These are phyloP conservation scores for Aspergillus aculeatus DNA, from an alignment of 2,329 filamentous ascomycete species.

Conservation along the genomic window DNA sequence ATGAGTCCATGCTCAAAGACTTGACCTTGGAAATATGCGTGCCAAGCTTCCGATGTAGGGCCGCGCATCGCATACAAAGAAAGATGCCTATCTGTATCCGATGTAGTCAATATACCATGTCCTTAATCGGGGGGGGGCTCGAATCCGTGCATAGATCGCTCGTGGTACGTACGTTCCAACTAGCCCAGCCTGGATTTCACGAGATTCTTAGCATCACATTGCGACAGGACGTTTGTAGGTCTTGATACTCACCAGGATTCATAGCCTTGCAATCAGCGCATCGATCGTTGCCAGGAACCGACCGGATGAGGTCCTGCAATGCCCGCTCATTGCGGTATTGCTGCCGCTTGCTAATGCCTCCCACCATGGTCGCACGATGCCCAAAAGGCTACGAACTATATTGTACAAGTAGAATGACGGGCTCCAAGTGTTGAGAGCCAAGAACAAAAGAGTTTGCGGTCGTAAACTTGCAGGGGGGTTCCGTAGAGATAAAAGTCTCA, in stretches of 20 bases:
- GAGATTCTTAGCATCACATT: slow-evolving; percentile 5
- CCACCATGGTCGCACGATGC: slow-evolving; percentile 57
- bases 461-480: slow-evolving; percentile 7
- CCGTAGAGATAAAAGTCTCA: slow-evolving; percentile 11
- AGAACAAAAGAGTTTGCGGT: slow-evolving; percentile 15
- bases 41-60: slow-evolving; percentile 91
- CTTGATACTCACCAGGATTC: slow-evolving; percentile 73
- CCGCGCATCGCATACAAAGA: slow-evolving; percentile 94
- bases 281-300: slow-evolving; percentile 80
- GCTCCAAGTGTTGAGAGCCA: slow-evolving; percentile 2
- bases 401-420: background rate
- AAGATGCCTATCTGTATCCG: slow-evolving; percentile 78
- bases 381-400: background rate
- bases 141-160: background rate
- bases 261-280: slow-evolving; percentile 91
- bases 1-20: slow-evolving; percentile 97
- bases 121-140: background rate
- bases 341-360: slow-evolving; percentile 86
- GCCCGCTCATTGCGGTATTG: slow-evolving; percentile 94
- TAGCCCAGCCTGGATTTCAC: slow-evolving; percentile 73
- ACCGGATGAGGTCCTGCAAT: slow-evolving; percentile 84
- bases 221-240: background rate
- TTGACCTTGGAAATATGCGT: slow-evolving; percentile 99
- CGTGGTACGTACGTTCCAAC: slow-evolving; percentile 76
- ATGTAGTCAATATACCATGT: slow-evolving; percentile 14